Evolutionary conservation across 768 basidiomycete genomes (phyloP), one percentile per base, ranked within the genome.

Genomic region (Neoboletus magnificus): DNA sequence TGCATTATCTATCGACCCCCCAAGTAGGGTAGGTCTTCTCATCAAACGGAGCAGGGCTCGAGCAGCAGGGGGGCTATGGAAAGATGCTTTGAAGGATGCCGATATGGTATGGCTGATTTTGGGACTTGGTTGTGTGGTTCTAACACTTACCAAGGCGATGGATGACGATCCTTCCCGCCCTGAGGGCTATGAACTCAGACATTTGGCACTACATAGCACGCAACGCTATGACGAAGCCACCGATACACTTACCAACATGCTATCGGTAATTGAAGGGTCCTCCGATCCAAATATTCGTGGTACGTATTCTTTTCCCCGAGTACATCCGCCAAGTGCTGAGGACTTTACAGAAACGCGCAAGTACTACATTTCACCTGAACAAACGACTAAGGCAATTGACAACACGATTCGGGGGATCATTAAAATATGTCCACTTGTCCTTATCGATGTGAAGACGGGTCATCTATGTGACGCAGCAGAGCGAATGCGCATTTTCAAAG

Each of bases 181-280:
- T 7, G 36, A 35, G 40, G 56, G 46, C 8, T 48, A 57, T 11
- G 39, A 48, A 29, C 10, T 29, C 9, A 52, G 12, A 20, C 41
- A 37, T 7, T 11, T 20, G 18, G 51, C 51, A 20, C 23, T 48
- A 15, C 39, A 53, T 12, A 40, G 46, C 12, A n/a, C 23, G 20
- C 20, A 47, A 29, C 22, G 20, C 27, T 57, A 42, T 23, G 56
- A 48, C 29, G 35, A 53, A 44, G 56, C 56, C 4, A 30, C 48
- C 7, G 33, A 29, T 1, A 22, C 56, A 20, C 8, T 52, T 15
- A 11, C 30, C 11, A 15, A 4, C 23, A 53, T 37, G 35, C 29
- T 53, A 20, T 53, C 43, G 2, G 33, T 16, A 7, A 53, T 53
- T 2, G 47, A 57, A 15, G 53, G 30, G 1, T 57, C 51, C 7